Conservation (phyloP, 2,329 filamentous ascomycete species). For the Fusarium heterosporum region DNA sequence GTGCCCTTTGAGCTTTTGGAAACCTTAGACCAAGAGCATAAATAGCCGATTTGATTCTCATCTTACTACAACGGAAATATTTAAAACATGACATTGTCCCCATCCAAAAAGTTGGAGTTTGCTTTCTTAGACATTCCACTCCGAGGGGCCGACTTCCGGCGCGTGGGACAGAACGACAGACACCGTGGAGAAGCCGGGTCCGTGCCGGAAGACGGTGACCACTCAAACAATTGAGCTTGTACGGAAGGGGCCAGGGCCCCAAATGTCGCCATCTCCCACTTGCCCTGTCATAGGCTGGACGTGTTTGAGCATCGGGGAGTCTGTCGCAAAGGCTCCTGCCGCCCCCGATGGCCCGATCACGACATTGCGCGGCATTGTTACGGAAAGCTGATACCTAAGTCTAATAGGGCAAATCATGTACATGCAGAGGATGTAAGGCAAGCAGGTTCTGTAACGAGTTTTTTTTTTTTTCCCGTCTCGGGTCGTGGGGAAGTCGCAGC, state of each 20-base stretch:
- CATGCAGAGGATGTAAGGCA: neutral
- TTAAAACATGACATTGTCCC: neutral
- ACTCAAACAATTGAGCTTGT: slow-evolving; percentile 30
- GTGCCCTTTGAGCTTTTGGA: neutral
- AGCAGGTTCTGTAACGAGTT: slow-evolving; percentile 6
- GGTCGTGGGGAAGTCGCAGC: slow-evolving; percentile 10
- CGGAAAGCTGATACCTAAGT: slow-evolving; percentile 7
- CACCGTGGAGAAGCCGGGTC: slow-evolving; percentile 23
- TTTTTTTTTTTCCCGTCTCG: slow-evolving; percentile 24
- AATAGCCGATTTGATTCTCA: neutral
- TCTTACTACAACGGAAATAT: neutral
- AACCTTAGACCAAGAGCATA: neutral
- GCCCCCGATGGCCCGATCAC: slow-evolving; percentile 41
- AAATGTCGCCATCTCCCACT: slow-evolving; percentile 41
- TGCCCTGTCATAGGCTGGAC: slow-evolving; percentile 28
- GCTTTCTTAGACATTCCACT: neutral
- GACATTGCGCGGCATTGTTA: slow-evolving; percentile 31
- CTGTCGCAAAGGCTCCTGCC: slow-evolving; percentile 29
- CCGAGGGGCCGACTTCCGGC: slow-evolving; percentile 44
- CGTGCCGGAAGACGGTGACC: slow-evolving; percentile 5
- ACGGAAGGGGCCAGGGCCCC: slow-evolving; percentile 12
- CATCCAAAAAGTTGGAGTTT: neutral
- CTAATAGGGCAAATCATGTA: slow-evolving; percentile 15
- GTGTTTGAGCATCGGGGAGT: slow-evolving; percentile 23
- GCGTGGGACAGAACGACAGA: slow-evolving; percentile 17